These are phyloP conservation scores for Irineochytrium annulatum DNA, from an alignment of 192 early-diverging fungal genomes.

Conservation along the genomic window DNA sequence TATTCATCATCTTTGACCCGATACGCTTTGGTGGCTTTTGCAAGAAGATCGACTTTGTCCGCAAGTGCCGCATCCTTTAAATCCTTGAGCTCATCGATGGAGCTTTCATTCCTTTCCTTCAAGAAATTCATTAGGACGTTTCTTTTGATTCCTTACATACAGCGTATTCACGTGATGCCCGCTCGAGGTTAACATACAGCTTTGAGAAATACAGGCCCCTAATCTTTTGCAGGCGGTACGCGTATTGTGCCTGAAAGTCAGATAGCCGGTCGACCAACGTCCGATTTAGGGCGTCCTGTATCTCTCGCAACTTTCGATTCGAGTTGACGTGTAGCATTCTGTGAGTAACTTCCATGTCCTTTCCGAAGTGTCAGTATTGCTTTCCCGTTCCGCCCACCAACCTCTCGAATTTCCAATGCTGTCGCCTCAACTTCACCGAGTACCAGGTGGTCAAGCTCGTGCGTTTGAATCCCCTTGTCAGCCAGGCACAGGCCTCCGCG, in stretches of 20 bases:
- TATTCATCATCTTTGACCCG: conserved; percentile 14
- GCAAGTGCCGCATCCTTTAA: background rate
- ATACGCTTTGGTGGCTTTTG: background rate
- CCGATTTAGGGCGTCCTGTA: conserved; percentile 10
- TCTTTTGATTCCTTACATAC: background rate
- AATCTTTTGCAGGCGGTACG: background rate
- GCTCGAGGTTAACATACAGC: background rate
- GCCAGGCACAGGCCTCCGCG: background rate
- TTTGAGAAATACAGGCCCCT: background rate
- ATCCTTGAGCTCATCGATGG: background rate
- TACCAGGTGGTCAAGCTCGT: background rate
- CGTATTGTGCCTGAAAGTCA: conserved; percentile 3
- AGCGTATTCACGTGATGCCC: background rate
- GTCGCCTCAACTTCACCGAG: background rate
- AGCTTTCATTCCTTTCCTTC: background rate
- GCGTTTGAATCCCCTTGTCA: background rate
- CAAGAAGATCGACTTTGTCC: background rate
- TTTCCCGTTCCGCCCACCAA: background rate
- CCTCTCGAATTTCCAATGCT: background rate
- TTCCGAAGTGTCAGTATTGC: background rate
- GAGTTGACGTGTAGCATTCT: conserved; percentile 12
- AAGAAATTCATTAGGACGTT: background rate
- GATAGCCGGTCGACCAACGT: conserved; percentile 9
- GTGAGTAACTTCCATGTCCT: conserved; percentile 14
- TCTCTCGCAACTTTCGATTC: conserved; percentile 8